Evolutionary conservation across 176 grass and related monocot genomes (phyloP).

Genomic region (Coix lacrymajobi): DNA sequence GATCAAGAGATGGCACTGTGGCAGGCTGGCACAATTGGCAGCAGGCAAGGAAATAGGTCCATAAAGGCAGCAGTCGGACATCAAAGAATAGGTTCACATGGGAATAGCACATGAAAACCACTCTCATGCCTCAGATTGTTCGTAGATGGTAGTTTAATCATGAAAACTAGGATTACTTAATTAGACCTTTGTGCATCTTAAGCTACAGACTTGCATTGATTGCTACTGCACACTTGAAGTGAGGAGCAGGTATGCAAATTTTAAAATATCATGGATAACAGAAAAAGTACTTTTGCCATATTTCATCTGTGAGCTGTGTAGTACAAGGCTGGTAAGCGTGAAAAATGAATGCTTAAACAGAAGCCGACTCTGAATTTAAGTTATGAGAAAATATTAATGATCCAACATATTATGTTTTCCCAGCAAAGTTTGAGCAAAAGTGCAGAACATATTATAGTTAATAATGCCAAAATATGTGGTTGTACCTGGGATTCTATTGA

Average conservation of each 20-base stretch:
- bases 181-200: not conserved
- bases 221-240: not conserved
- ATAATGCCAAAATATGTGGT: not conserved
- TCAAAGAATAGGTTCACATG: not conserved
- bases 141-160: not conserved
- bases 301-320: not conserved
- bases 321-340: not conserved
- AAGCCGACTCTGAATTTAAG: not conserved
- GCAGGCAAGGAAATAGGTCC: not conserved
- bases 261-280: not conserved
- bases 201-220: not conserved
- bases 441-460: not conserved
- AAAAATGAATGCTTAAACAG: not conserved
- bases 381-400: not conserved
- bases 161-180: not conserved
- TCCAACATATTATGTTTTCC: not conserved
- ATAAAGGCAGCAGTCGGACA: not conserved
- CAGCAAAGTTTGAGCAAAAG: not conserved
- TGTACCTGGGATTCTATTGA: conserved; percentile 24
- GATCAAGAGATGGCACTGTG: not conserved
- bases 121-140: not conserved
- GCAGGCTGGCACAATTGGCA: not conserved
- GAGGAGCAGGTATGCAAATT: not conserved
- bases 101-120: not conserved
- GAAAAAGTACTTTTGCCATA: not conserved